phyloP scores from a whole-genome alignment of 768 basidiomycete species.

The Tremella fuciformis region DNA sequence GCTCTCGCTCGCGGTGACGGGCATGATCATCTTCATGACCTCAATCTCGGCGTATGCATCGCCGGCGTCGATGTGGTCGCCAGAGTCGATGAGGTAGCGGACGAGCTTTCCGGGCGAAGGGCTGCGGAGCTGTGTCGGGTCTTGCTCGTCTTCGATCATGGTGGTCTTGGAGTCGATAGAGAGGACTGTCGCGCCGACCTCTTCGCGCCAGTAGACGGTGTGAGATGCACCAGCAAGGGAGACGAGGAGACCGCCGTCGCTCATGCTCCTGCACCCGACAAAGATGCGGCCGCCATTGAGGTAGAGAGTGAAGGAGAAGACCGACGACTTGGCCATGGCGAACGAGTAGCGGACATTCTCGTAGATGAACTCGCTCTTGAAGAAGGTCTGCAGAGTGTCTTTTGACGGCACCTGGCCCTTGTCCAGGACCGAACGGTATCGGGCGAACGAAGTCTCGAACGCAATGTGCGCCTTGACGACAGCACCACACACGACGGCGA shows the following conservation, averaged over 20 bases:
- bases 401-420: conserved; percentile 96
- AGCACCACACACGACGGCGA: conserved; percentile 94
- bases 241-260: conserved; percentile 90
- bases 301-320: conserved; percentile 87
- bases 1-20: conserved; percentile 87
- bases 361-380: conserved; percentile 95
- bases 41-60: conserved; percentile 98
- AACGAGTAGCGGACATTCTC: conserved; percentile 93
- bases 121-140: conserved; percentile 92
- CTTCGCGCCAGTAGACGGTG: conserved; percentile 96
- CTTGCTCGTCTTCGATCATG: conserved; percentile 98
- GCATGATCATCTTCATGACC: conserved; percentile 99
- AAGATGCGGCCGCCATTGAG: conserved; percentile 90
- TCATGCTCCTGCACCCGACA: conserved; percentile 87
- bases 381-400: conserved; percentile 93
- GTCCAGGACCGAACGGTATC: conserved; percentile 92
- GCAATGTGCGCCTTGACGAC: conserved; percentile 91
- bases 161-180: conserved; percentile 97
- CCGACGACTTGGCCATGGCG: conserved; percentile 86
- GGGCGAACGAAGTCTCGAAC: conserved; percentile 80
- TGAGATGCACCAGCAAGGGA: conserved; percentile 91
- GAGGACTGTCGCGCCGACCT: conserved; percentile 80
- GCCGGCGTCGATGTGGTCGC: conserved; percentile 94
- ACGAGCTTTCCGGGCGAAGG: conserved; percentile 96
- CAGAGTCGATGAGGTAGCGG: conserved; percentile 90